These are phyloP conservation scores for Neofusicoccum sp. DNA, from an alignment of 2,329 filamentous ascomycete species.

Conservation along the genomic window DNA sequence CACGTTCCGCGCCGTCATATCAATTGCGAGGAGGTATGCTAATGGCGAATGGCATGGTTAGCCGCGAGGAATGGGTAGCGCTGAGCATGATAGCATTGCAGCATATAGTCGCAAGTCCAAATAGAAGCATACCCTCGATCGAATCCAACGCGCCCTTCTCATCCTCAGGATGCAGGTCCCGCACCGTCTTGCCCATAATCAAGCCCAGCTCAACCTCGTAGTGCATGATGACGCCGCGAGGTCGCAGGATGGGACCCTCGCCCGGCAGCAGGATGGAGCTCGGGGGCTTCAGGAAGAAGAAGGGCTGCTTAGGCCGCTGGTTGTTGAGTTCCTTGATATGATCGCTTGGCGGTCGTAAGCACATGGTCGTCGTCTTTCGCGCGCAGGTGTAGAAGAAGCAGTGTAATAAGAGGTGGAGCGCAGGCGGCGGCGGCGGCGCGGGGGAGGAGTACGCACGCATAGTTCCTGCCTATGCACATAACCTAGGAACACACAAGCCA, in stretches of 20 bases:
- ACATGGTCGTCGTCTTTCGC: neutral
- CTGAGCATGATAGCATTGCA: neutral
- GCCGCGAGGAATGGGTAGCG: no score
- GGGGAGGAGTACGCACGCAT: constrained; percentile 67
- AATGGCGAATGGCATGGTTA: neutral
- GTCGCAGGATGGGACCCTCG: constrained; percentile 78
- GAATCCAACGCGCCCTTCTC: constrained; percentile 75
- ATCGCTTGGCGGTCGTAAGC: constrained; percentile 59
- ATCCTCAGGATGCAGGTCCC: constrained; percentile 75
- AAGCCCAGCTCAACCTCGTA: constrained; percentile 95
- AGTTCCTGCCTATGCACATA: constrained; percentile 94
- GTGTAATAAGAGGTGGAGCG: constrained; percentile 18
- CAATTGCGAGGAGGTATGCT: constrained; percentile 90
- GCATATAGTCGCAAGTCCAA: no score
- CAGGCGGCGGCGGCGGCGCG: neutral
- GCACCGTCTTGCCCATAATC: constrained; percentile 79
- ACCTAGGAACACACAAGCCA: constrained; percentile 53
- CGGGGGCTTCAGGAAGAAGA: constrained; percentile 97
- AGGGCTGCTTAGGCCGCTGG: constrained; percentile 85
- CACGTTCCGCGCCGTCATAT: constrained; percentile 95
- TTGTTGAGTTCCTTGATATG: constrained; percentile 93
- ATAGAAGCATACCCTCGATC: constrained; percentile 66
- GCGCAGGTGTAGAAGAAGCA: constrained; percentile 25
- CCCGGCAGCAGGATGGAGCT: constrained; percentile 81
- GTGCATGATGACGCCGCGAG: constrained; percentile 81